phyloP scores from a whole-genome alignment of 2,329 filamentous ascomycete species.

The Coniochaeta sp. region DNA sequence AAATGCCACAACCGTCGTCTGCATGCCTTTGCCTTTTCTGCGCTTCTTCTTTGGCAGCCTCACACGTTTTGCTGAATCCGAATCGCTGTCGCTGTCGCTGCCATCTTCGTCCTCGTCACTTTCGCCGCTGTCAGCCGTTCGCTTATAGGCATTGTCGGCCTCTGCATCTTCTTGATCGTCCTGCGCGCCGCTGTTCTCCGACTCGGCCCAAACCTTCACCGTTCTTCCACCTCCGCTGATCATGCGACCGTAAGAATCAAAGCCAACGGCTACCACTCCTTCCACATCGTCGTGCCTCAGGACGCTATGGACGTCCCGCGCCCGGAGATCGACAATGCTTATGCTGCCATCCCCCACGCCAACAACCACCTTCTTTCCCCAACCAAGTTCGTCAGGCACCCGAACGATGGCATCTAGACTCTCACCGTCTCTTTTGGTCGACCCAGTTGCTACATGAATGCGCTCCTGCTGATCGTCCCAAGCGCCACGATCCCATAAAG shows the following conservation, averaged over 20 bases:
- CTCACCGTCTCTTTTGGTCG: conserved; percentile 52
- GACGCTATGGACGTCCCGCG: conserved; percentile 62
- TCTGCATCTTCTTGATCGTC: conserved; percentile 41
- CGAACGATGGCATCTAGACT: conserved; percentile 72
- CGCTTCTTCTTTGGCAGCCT: conserved; percentile 23
- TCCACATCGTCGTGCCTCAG: conserved; percentile 80
- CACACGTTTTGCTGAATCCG: conserved; percentile 10
- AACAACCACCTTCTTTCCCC: conserved; percentile 66
- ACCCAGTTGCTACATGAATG: conserved; percentile 63
- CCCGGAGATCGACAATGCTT: conserved; percentile 66
- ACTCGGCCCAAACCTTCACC: conserved; percentile 84
- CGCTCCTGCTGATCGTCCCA: conserved; percentile 96
- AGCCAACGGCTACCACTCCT: conserved; percentile 71
- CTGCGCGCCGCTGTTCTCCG: conserved; percentile 35
- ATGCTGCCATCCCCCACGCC: conserved; percentile 77
- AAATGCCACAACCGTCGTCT: conserved; percentile 16
- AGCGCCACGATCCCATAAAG: conserved; percentile 85
- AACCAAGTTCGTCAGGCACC: conserved; percentile 62
- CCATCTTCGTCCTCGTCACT: conserved; percentile 35
- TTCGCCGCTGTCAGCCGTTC: conserved; percentile 37
- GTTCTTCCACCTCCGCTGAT: conserved; percentile 81
- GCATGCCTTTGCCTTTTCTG: conserved; percentile 20
- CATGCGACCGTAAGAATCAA: conserved; percentile 79
- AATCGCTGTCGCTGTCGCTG: conserved; percentile 32
- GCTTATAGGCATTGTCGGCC: conserved; percentile 33